Evolutionary conservation across 2,329 filamentous ascomycete species (phyloP).

Genomic region (Pseudogymnoascus sp.): DNA sequence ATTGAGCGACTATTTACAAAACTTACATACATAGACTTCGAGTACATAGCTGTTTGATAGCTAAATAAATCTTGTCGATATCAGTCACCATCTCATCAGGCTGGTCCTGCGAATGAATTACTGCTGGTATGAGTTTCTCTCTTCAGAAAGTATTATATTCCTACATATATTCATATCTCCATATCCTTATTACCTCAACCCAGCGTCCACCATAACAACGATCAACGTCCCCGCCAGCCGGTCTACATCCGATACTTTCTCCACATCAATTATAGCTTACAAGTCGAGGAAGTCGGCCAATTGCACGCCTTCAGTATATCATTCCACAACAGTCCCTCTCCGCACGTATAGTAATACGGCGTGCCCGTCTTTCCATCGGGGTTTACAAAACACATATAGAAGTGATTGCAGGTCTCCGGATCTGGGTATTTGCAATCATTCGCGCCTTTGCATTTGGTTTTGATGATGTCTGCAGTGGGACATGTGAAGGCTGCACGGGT

Average conservation of each 20-base stretch:
- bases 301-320: neutral
- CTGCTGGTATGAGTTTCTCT: neutral
- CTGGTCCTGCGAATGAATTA: neutral
- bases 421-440: neutral
- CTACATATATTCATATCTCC: neutral
- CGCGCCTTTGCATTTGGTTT: neutral
- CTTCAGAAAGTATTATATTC: neutral
- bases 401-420: neutral
- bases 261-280: neutral
- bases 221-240: no score
- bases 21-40: neutral
- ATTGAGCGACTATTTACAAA: conserved; percentile 31
- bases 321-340: neutral
- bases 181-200: neutral
- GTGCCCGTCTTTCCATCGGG: neutral
- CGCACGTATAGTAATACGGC: neutral
- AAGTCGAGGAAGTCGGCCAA: neutral
- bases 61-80: neutral
- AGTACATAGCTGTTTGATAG: conserved; percentile 6
- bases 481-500: neutral
- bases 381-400: neutral
- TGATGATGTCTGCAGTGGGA: neutral
- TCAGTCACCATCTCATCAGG: neutral
- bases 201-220: neutral
- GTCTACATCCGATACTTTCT: neutral